Percentiles rank a stretch among this genome's conserved stretches.
These are phyloP conservation scores for Helicocarpus griseus DNA, from an alignment of 2,329 filamentous ascomycete species.

Conservation along the genomic window DNA sequence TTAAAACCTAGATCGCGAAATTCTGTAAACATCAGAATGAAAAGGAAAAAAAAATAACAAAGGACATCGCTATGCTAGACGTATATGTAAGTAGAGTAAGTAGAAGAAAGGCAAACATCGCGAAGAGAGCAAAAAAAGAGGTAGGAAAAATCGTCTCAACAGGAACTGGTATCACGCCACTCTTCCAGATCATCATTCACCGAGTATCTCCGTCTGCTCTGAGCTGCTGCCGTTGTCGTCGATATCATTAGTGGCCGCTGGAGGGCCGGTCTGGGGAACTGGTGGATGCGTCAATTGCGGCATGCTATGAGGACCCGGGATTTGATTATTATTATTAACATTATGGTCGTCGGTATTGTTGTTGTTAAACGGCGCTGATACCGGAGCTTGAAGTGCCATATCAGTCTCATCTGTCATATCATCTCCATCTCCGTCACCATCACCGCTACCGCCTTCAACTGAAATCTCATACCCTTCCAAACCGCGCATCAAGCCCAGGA, in stretches of 20 bases:
- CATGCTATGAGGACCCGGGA: neutral
- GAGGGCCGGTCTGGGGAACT: neutral
- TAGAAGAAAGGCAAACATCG: neutral
- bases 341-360: neutral
- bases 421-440: neutral
- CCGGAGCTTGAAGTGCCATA: neutral
- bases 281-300: neutral
- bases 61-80: neutral
- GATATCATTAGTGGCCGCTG: slow-evolving; percentile 6
- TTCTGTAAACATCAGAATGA: too few species aligned
- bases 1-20: too few species aligned
- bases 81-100: neutral
- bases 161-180: neutral
- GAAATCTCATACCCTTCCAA: slow-evolving; percentile 5
- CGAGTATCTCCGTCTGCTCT: slow-evolving; percentile 12
- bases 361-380: neutral
- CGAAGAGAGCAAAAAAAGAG: neutral
- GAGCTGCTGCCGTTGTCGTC: slow-evolving; percentile 12
- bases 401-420: neutral
- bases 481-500: slow-evolving; percentile 16
- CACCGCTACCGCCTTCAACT: slow-evolving; percentile 1
- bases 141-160: too few species aligned
- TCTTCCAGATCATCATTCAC: slow-evolving; percentile 2
- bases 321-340: slow-evolving; percentile 2
- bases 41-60: neutral